Evolutionary conservation across 352 stramenopile genomes (phyloP), one percentile per base, ranked within the genome.

Genomic region (Blastocystis sp.): DNA sequence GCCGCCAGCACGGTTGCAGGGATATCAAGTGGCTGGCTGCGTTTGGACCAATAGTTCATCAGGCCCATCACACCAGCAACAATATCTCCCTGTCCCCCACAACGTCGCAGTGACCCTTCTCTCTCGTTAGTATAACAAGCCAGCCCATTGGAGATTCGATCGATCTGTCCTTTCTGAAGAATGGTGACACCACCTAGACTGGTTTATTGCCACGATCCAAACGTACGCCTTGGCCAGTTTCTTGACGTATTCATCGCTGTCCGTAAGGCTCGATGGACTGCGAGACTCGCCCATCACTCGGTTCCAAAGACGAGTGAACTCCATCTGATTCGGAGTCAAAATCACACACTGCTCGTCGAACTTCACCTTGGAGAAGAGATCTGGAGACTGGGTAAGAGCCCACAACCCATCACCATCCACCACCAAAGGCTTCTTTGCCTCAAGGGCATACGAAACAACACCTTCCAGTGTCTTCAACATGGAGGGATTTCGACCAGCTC

Each of bases 321-420:
- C 94, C 82, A 95, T 92, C 11, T 92, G 90, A 90, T 99, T 99
- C 1, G 96, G 96, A 11, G 96, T 98, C 63, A 99, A 91, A 24
- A 98, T 93, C 26, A 95, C 93, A 5, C 94, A 92, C 41, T 79
- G 18, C 34, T 43, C 43, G 13, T 54, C 63, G 50, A 18, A 68
- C 4, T 39, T 62, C 13, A 88, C 39, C 3, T 53, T 9, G 5
- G 50, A 41, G 53, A 88, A 11, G 13, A 88, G 26, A 3, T 54
- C 20, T 24, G 53, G 76, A 13, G 95, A 90, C 34, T 96, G 70
- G 75, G 94, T 96, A 50, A 97, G 90, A 39, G 98, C 91, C 87
- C 93, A 98, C 3, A 98, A 92, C 47, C 93, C 95, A 91, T 98
- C 96, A 0, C 96, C 96, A 90, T 99, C 96, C 26, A 99, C 90